Evolutionary conservation across 2,329 filamentous ascomycete species (phyloP).

Genomic region (Neophaeococcomyces aloes): DNA sequence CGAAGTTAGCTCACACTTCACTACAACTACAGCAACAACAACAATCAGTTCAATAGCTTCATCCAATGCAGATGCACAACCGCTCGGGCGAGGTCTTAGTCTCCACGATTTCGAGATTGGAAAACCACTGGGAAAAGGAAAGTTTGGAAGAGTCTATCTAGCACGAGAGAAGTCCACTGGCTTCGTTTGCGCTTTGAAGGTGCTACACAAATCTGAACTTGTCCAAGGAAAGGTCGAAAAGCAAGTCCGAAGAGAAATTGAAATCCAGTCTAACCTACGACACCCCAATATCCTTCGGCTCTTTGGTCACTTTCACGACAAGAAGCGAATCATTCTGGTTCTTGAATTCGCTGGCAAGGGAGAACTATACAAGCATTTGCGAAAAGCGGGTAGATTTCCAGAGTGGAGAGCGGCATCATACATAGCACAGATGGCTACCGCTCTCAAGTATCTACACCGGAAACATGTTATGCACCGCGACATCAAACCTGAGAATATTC

Average conservation of each 20-base stretch:
- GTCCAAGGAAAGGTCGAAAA: constrained; percentile 74
- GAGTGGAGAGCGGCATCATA: constrained; percentile 83
- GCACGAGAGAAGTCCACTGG: constrained; percentile 67
- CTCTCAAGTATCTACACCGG: constrained; percentile 79
- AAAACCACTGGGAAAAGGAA: constrained; percentile 73
- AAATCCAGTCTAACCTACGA: constrained; percentile 78
- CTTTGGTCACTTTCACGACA: constrained; percentile 82
- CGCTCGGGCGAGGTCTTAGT: constrained; percentile 53
- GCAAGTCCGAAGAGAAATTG: constrained; percentile 77
- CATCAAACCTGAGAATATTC: constrained; percentile 94
- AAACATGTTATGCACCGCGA: constrained; percentile 96
- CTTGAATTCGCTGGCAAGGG: constrained; percentile 78
- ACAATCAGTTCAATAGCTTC: constrained; percentile 21
- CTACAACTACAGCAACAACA: constrained; percentile 7
- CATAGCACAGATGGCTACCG: constrained; percentile 82
- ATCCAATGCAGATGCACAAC: constrained; percentile 39
- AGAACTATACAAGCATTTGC: constrained; percentile 78
- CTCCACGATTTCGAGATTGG: constrained; percentile 92
- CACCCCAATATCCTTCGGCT: constrained; percentile 77
- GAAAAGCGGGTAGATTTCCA: constrained; percentile 66
- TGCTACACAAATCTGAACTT: constrained; percentile 73
- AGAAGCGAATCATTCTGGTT: constrained; percentile 76
- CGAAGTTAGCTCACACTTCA: constrained; percentile 19
- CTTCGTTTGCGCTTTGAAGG: constrained; percentile 79
- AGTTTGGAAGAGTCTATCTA: constrained; percentile 78